Evolutionary conservation across 2,329 filamentous ascomycete genomes (phyloP).

Genomic region (Colletotrichum sp.): DNA sequence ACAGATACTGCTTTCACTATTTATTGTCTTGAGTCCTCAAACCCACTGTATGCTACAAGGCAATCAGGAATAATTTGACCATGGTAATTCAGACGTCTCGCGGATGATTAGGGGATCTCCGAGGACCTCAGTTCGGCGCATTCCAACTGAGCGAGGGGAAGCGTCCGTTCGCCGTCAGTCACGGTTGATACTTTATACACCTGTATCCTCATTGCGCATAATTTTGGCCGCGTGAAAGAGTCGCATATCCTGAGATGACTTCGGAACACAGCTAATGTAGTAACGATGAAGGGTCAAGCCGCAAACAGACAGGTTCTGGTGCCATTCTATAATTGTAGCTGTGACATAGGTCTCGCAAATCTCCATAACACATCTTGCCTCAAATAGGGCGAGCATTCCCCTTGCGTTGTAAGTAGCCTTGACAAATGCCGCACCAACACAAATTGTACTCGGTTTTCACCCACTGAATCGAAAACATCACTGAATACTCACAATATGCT

Average conservation of each 20-base stretch:
- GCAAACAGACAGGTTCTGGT: fast-evolving
- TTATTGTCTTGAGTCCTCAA: too few relatives aligned
- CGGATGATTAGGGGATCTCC: too few relatives aligned
- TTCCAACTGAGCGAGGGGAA: too few relatives aligned
- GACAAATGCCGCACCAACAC: neutral
- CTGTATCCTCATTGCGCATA: too few relatives aligned
- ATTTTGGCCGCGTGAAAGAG: too few relatives aligned
- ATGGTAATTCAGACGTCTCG: too few relatives aligned
- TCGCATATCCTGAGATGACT: neutral
- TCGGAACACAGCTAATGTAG: neutral
- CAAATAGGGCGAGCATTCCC: neutral
- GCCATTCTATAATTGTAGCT: neutral
- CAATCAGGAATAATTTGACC: too few relatives aligned
- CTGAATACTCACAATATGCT: neutral
- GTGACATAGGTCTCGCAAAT: neutral
- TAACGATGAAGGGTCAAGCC: neutral
- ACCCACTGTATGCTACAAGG: too few relatives aligned
- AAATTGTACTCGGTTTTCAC: neutral
- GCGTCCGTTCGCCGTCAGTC: too few relatives aligned
- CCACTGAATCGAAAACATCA: neutral
- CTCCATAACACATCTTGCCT: fast-evolving
- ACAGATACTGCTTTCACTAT: too few relatives aligned
- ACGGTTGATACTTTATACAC: too few relatives aligned
- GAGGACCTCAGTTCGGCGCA: too few relatives aligned
- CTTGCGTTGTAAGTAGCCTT: neutral